These are phyloP conservation scores for Echeveria elegans DNA, from an alignment of 164 flowering plant genomes.

Conservation along the genomic window DNA sequence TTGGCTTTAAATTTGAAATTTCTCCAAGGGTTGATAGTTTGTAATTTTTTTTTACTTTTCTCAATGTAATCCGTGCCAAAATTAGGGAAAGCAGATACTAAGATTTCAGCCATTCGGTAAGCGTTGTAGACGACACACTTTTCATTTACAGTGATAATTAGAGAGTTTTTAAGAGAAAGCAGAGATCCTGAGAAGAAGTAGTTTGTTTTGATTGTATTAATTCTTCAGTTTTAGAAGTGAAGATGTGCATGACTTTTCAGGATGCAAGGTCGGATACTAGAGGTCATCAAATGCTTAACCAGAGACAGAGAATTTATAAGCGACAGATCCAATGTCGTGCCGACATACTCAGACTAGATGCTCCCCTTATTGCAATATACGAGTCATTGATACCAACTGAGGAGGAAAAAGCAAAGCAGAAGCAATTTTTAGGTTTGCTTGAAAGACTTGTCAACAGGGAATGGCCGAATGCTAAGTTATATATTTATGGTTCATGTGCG, in stretches of 20 bases:
- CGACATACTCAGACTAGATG: slow-evolving; percentile 51
- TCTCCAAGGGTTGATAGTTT: neutral
- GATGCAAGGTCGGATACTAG: slow-evolving; percentile 53
- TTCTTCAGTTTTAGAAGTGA: neutral
- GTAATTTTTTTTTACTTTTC: neutral
- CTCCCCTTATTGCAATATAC: slow-evolving; percentile 51
- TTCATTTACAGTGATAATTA: too few relatives aligned
- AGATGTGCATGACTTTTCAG: slow-evolving; percentile 23
- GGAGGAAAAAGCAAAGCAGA: slow-evolving; percentile 87
- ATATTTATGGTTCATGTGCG: slow-evolving; percentile 92
- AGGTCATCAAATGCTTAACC: slow-evolving; percentile 38
- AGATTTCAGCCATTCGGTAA: too few relatives aligned
- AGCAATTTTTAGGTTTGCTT: slow-evolving; percentile 45
- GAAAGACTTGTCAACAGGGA: slow-evolving; percentile 71
- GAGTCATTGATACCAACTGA: slow-evolving; percentile 78
- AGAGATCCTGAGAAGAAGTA: too few relatives aligned
- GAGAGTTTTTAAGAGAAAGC: too few relatives aligned
- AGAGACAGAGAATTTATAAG: slow-evolving; percentile 43
- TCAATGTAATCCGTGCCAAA: neutral
- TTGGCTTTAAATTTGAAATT: too few relatives aligned
- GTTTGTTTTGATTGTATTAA: too few relatives aligned
- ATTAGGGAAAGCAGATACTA: neutral
- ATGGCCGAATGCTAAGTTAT: slow-evolving; percentile 83
- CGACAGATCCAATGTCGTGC: slow-evolving; percentile 43
- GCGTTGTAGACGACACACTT: too few relatives aligned